Base-by-base conservation (phyloP, 257 asterid species). In the Hygrophila difformis region DNA sequence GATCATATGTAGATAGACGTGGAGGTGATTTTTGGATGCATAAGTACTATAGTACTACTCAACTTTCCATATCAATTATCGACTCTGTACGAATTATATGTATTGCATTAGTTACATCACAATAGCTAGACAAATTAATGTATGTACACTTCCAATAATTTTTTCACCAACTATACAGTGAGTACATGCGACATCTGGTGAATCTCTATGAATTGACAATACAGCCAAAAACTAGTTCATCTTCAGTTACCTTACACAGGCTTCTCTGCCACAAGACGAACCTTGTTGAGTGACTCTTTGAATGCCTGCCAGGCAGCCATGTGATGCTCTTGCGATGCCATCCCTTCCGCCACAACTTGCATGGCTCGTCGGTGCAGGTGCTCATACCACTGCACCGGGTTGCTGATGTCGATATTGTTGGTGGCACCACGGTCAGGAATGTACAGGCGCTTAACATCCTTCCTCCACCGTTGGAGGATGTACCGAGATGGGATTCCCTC, bases 401-500 rank as follows among this genome's bases (percentile, higher is more conserved):
- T 72, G 24, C 69, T 59, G 20, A 63, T 55, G 60, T 72, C 85
- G 1, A 72, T 69, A 39, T 26, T 55, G 51, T 61, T 53, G 29
- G 60, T 53, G 29, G 78, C 69, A 16, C 73, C 73, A 35, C 62
- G 45, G 57, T 69, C 78, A 2, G 53, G 61, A 14, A 45, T 24
- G 45, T 66, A 69, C 35, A 40, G 3, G 12, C 78, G 78, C 26
- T 73, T 66, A 16, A 63, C 12, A 54, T 76, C 77, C 67, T 69
- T 76, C 68, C 76, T 76, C 85, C 85, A 76, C 53, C 85, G 66
- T n/a, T 60, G 50, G 47, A 76, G 47, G 18, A 72, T 35, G 31
- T 72, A 69, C 38, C 57, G 71, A 53, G 49, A 35, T 0, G 85
- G 78, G 41, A 76, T 61, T 44, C 63, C 80, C 45, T 65, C 78